A percentile compares a stretch with the other conserved stretches of the same genome.
These are phyloP conservation scores for Diaporthe longicolla DNA, from an alignment of 2,329 filamentous ascomycete species.

Conservation along the genomic window DNA sequence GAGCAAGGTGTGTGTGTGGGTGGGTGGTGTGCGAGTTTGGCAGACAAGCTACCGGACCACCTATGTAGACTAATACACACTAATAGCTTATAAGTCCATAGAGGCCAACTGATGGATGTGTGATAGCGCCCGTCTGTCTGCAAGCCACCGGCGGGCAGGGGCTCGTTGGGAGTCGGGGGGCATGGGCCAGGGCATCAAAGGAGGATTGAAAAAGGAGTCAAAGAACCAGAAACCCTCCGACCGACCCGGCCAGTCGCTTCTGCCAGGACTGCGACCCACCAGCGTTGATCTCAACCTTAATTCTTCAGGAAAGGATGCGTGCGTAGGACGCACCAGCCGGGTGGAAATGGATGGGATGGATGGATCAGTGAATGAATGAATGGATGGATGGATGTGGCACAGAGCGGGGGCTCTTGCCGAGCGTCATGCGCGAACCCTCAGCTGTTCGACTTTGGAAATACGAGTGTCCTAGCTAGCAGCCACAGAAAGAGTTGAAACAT, in stretches of 20 bases:
- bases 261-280: constrained; percentile 18
- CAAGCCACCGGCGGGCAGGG: constrained; percentile 14
- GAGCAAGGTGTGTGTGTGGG: constrained; percentile 14
- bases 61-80: not conserved
- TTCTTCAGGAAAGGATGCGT: not conserved
- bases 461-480: not conserved
- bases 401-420: constrained; percentile 13
- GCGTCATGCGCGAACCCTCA: constrained; percentile 22
- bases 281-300: constrained; percentile 36
- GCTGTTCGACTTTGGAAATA: not conserved
- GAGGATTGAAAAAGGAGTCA: constrained; percentile 29
- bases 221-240: constrained; percentile 7
- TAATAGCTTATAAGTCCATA: no score
- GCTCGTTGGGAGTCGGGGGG: not conserved
- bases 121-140: not conserved
- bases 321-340: constrained; percentile 2
- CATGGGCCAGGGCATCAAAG: not conserved
- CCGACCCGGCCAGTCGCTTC: constrained; percentile 10
- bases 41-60: not conserved
- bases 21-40: not conserved
- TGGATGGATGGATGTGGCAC: not conserved
- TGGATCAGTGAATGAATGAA: not conserved
- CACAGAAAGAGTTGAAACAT: constrained; percentile 14
- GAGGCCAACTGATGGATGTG: not conserved
- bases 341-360: constrained; percentile 5